Conservation (phyloP, 371 early-diverging fungal genomes). For the Mucor ambiguus region DNA sequence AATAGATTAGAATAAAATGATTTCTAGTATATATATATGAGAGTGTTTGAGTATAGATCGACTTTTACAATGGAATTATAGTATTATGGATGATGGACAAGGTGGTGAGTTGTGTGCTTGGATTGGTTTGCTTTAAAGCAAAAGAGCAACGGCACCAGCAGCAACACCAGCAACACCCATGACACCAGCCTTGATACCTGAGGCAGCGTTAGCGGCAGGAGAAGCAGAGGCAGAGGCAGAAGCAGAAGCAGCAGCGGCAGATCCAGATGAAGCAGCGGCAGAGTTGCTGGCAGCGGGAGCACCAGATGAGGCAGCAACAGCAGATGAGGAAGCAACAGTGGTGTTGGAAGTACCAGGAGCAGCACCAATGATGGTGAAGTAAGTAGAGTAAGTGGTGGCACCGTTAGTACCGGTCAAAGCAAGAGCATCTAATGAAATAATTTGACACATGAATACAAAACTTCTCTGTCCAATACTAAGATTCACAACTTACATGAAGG, state of each 20-base stretch:
- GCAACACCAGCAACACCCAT: slow-evolving; percentile 15
- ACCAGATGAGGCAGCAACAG: slow-evolving; percentile 1
- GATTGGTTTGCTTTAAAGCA: slow-evolving; percentile 4
- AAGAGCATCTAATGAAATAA: slow-evolving; percentile 29
- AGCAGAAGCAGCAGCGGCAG: slow-evolving; percentile 1
- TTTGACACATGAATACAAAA: slow-evolving; percentile 8
- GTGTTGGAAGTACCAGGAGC: slow-evolving; percentile 16
- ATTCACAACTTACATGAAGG: slow-evolving; percentile 30
- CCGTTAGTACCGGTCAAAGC: slow-evolving; percentile 35
- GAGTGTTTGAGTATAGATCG: neutral
- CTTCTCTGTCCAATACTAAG: neutral
- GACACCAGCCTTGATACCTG: slow-evolving; percentile 23
- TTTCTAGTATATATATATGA: slow-evolving; percentile 1
- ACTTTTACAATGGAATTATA: slow-evolving; percentile 1
- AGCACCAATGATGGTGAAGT: slow-evolving; percentile 42
- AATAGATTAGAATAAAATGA: neutral
- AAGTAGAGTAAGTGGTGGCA: slow-evolving; percentile 36
- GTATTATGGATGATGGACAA: neutral
- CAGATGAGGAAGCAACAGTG: neutral
- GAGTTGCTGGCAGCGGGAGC: neutral
- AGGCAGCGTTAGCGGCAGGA: slow-evolving; percentile 11
- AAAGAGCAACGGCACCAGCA: neutral
- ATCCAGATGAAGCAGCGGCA: slow-evolving; percentile 4
- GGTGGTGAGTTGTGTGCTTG: neutral
- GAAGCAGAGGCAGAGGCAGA: slow-evolving; percentile 11